Evolutionary conservation across 192 early-diverging fungal species (phyloP), one percentile per base, ranked within the genome.

Genomic region (Ambispora gerdemannii): DNA sequence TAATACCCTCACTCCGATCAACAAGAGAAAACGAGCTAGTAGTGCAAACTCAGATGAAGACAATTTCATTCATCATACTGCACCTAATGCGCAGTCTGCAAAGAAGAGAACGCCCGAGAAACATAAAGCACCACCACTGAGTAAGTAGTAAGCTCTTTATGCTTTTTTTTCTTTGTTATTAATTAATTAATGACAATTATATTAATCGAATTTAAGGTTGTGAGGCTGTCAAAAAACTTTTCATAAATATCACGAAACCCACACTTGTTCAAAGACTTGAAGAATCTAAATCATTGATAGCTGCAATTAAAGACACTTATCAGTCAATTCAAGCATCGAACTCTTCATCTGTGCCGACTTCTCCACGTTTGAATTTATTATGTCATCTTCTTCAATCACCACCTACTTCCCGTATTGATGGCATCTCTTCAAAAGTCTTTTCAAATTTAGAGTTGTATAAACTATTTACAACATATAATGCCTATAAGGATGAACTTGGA

Each of bases 361-460:
- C 67, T 17, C 27, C 67, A 8, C 67, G 67, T 24, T 38, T 70
- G 35, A 70, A 70, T 38, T 53, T 70, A 34, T 58, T 70, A 19
- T 70, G 67, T 47, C 67, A 70, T 28, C 52, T 70, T 27, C 55
- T 70, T 25, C 67, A 70, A 70, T 70, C 67, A 38, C 67, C 67
- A 6, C 67, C 67, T 19, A 70, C 67, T 22, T 70, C 67, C 24
- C 67, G 67, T 28, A 70, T 70, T 43, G 67, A 70, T 56, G 67
- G 67, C 6, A 70, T 70, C 36, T 70, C 67, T 28, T 70, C 67
- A 20, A 70, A 70, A 70, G 67, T 70, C 27, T 70, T 70, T 13
- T 70, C 67, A n/a, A 70, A 70, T 56, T 70, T 70, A 31, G 67
- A 70, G n/a, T 20, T 70, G 1, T 70, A 70, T 43, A 70, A 70